These are phyloP conservation scores for Boletus huronensis DNA, from an alignment of 768 basidiomycete genomes.

Conservation along the genomic window DNA sequence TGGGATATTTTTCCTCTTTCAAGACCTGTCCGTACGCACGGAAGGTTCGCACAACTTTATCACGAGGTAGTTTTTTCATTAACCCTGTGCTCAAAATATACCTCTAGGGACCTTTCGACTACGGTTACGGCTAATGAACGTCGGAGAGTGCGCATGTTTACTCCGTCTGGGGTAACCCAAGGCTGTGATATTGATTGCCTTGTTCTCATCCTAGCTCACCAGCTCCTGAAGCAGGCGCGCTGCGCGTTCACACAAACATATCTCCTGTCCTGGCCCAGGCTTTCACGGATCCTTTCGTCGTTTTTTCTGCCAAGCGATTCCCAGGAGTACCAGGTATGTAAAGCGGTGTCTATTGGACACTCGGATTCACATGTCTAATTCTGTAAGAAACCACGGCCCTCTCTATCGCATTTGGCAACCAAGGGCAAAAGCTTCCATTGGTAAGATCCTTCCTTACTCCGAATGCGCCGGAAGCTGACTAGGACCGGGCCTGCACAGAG, in stretches of 20 bases:
- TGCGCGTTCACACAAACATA: constrained; percentile 59
- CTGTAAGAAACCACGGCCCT: constrained; percentile 77
- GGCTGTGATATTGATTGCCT: constrained; percentile 21
- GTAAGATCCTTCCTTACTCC: constrained; percentile 44
- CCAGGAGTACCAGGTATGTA: constrained; percentile 84
- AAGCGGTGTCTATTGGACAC: constrained; percentile 11
- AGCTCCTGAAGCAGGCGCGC: constrained; percentile 67
- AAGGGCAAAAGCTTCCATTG: constrained; percentile 86
- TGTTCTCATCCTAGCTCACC: constrained; percentile 49
- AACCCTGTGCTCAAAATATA: constrained; percentile 18
- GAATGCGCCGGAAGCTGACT: constrained; percentile 20
- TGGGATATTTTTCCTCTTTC: constrained; percentile 94
- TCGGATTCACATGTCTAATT: constrained; percentile 20
- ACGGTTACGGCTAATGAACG: constrained; percentile 82
- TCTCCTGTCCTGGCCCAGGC: constrained; percentile 82
- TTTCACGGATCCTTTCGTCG: constrained; percentile 79
- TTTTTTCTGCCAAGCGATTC: constrained; percentile 92
- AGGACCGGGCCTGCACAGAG: constrained; percentile 46
- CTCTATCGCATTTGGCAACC: constrained; percentile 84
- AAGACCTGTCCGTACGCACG: constrained; percentile 89
- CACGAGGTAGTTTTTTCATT: constrained; percentile 22
- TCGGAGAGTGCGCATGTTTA: constrained; percentile 74
- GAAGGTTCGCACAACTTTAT: constrained; percentile 59
- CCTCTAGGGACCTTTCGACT: constrained; percentile 75
- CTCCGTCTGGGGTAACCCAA: constrained; percentile 11